Evolutionary conservation across 768 basidiomycete species (phyloP).

Genomic region (Dacryopinax spathularia): DNA sequence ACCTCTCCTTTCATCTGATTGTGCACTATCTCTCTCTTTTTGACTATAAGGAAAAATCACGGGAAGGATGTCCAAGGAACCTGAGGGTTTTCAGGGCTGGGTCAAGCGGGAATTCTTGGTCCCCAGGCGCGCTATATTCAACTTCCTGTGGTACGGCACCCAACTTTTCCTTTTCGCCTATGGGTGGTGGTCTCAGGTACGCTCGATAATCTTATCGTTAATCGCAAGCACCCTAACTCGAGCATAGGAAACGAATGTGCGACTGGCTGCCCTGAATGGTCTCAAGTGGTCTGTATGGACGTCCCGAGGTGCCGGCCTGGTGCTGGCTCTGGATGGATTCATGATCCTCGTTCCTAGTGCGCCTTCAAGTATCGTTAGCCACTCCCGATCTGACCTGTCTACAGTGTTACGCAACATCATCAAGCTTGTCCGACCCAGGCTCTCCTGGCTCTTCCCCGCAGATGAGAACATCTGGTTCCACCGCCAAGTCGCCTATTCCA

Average conservation of each 20-base stretch:
- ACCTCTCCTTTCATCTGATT: conserved; percentile 4
- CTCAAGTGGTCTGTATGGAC: conserved; percentile 77
- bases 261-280: conserved; percentile 59
- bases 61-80: conserved; percentile 19
- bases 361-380: conserved; percentile 6
- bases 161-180: conserved; percentile 64
- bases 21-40: not conserved
- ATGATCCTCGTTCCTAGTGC: conserved; percentile 65
- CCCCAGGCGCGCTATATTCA: conserved; percentile 38
- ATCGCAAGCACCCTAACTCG: not conserved
- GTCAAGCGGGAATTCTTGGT: conserved; percentile 54
- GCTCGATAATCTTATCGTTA: conserved; percentile 10
- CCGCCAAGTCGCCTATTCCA: conserved; percentile 82
- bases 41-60: not conserved
- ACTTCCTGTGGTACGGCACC: conserved; percentile 54
- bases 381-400: not conserved
- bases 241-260: conserved; percentile 41
- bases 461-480: conserved; percentile 97
- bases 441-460: conserved; percentile 75
- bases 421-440: conserved; percentile 62
- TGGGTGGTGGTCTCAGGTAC: conserved; percentile 79
- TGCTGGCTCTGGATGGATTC: conserved; percentile 73
- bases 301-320: conserved; percentile 83
- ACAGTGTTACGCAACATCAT: conserved; percentile 71
- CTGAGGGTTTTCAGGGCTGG: conserved; percentile 48